Conservation (phyloP, 2,329 filamentous ascomycete genomes). For the Fusarium verrucosum region DNA sequence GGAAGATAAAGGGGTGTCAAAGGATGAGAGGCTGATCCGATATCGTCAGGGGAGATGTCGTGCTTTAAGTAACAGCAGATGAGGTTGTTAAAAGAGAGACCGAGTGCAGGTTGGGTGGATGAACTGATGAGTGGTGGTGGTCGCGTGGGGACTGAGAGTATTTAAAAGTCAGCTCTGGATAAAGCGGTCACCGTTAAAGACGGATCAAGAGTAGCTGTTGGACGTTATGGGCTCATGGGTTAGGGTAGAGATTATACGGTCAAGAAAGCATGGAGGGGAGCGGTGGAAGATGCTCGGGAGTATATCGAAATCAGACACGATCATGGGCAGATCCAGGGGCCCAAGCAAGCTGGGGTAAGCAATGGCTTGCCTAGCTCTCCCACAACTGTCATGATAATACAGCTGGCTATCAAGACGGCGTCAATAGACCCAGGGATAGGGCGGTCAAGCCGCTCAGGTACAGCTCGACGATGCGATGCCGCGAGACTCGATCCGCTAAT, state of each 20-base stretch:
- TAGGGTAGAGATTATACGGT: constrained; percentile 38
- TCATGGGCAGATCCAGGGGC: constrained; percentile 42
- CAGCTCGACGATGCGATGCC: constrained; percentile 30
- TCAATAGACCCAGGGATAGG: constrained; percentile 20
- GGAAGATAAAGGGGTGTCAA: constrained; percentile 13
- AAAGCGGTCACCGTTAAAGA: constrained; percentile 35
- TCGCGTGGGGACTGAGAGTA: constrained; percentile 27
- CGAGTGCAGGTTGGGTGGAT: constrained; percentile 7
- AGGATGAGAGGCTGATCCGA: constrained; percentile 5
- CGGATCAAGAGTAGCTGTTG: constrained; percentile 16
- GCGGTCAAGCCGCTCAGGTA: constrained; percentile 36
- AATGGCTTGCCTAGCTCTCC: constrained; percentile 22
- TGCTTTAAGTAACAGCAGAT: neutral
- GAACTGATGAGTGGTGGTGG: constrained; percentile 3
- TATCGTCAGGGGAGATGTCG: constrained; percentile 2
- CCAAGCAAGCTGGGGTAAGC: constrained; percentile 33
- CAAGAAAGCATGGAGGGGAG: constrained; percentile 25
- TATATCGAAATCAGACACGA: constrained; percentile 27
- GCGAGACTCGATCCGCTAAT: constrained; percentile 35
- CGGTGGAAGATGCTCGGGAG: constrained; percentile 34
- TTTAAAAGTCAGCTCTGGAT: constrained; percentile 33
- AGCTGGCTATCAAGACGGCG: neutral
- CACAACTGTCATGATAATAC: constrained; percentile 18
- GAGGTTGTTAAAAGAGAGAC: neutral
- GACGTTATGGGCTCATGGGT: constrained; percentile 32